A percentile compares a stretch with the other conserved stretches of the same genome.
Conservation (phyloP, 768 basidiomycete species). For the Artomyces pyxidatus region DNA sequence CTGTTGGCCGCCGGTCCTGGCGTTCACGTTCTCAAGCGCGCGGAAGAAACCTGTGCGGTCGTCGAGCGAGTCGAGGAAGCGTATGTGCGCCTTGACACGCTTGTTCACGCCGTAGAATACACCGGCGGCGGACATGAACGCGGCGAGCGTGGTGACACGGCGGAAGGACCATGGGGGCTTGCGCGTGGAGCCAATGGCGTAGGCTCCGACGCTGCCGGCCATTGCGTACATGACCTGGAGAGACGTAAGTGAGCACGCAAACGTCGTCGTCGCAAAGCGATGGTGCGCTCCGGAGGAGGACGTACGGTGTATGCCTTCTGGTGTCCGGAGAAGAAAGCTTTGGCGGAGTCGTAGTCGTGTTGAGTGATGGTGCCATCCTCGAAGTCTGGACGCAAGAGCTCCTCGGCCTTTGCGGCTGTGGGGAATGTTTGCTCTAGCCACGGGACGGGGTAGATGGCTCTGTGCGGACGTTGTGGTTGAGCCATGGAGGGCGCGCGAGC, state of each 20-base stretch:
- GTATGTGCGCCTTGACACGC: slow-evolving; percentile 20
- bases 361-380: slow-evolving; percentile 40
- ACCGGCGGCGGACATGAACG: slow-evolving; percentile 22
- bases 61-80: slow-evolving; percentile 25
- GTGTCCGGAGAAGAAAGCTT: slow-evolving; percentile 40
- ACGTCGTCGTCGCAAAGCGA: too few species aligned
- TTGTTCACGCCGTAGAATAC: slow-evolving; percentile 24
- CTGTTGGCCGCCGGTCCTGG: slow-evolving; percentile 11
- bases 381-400: slow-evolving; percentile 45
- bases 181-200: slow-evolving; percentile 18
- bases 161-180: slow-evolving; percentile 23
- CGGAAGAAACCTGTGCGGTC: slow-evolving; percentile 23
- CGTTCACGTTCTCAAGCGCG: slow-evolving; percentile 26
- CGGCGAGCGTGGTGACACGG: slow-evolving; percentile 20
- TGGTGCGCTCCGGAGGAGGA: slow-evolving; percentile 11
- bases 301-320: slow-evolving; percentile 35
- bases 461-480: slow-evolving; percentile 7
- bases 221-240: slow-evolving; percentile 19
- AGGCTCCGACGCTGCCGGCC: slow-evolving; percentile 21
- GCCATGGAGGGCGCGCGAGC: slow-evolving; percentile 2
- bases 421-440: slow-evolving; percentile 40
- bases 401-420: slow-evolving; percentile 31
- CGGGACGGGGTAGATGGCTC: slow-evolving; percentile 25
- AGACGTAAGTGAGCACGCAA: too few species aligned
- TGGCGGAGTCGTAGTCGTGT: slow-evolving; percentile 50